Base-by-base conservation (phyloP, 176 grass and related monocot genomes). In the Hordeum marinum region DNA sequence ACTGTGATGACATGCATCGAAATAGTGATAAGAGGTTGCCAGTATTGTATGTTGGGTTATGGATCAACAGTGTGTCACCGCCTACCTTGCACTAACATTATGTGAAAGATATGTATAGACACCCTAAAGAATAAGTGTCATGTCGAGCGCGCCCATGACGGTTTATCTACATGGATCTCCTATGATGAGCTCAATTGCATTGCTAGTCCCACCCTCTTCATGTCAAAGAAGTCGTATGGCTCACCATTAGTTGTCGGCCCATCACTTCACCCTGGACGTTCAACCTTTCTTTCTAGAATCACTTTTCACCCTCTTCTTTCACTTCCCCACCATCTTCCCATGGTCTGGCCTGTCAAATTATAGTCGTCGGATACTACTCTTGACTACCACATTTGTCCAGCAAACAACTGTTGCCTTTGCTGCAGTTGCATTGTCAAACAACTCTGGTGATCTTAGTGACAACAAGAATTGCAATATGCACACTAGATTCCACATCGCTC, bases 401-500 rank as follows among this genome's bases (percentile, higher is more conserved):
- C 84, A 84, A 8, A 85, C 82, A 0, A 80, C 80, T 0, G 91
- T 82, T 0, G 85, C 91, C 3, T 85, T 87, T 0, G 94, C 89
- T 0, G 76, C 83, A 0, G 85, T 78, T 68, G 85, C 86, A 35
- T 85, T 72, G 61, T 85, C 77, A 0, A 84, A 82, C 1, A 84
- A 89, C 59, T 94, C 89, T 0, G 85, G 80, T 27, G 85, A 92
- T 17, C 89, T 48, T 0, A 0, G 3, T 12, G 41, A 43, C 10
- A 43, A 43, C 41, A 43, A 0, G 10, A 43, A n/a, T n/a, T n/a
- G n/a, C n/a, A n/a, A n/a, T n/a, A n/a, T n/a, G n/a, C n/a, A n/a
- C n/a, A n/a, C n/a, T n/a, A n/a, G n/a, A n/a, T n/a, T n/a, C 87
- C 78, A 8, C 74, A 68, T 1, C 87, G 73, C 26, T 98, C 91